Evolutionary conservation across 2,329 filamentous ascomycete genomes (phyloP), one percentile per base, ranked within the genome.

Genomic region (Hypoxylon sp.): DNA sequence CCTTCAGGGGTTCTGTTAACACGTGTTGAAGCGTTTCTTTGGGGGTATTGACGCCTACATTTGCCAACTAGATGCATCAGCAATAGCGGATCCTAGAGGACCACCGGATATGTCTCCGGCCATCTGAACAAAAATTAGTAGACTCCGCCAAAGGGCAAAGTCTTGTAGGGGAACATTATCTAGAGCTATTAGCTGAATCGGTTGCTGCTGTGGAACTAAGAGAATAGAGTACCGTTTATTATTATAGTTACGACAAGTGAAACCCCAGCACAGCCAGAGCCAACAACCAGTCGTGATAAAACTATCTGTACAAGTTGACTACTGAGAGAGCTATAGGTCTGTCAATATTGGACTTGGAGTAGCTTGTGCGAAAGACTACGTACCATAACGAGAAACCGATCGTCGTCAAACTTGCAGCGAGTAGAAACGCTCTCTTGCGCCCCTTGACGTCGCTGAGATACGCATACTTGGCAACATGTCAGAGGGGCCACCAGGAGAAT

Each of bases 111-210:
- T 57, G 21, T 64, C 61, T n/a, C 61, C 61, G n/a, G 53, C 54
- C 61, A 64, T 64, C 54, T 64, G 61, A 24, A 64, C 39, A 29
- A 64, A 64, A 17, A 64, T 47, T 24, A 64, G 61, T 17, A 64
- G 29, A 24, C 61, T 64, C 19, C 61, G 61, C 61, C 61, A 64
- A 17, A 64, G 54, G 24, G 61, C 61, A 39, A 64, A 64, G 21
- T 64, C 61, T 10, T 37, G 48, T 11, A 64, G 50, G 32, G 61
- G 61, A 48, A 64, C 61, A 48, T 52, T 64, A 13, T 64, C 61
- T 64, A 54, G 3, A 13, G 2, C 6, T 21, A 47, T 63, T 52
- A 63, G 60, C 53, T 21, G 19, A 29, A 44, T 32, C 15, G 19
- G 5, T 6, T 21, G 5, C 3, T 3, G 15, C 17, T 13, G n/a